Conservation (phyloP, 345 rosid genomes). For the Moricandia moricandioides region DNA sequence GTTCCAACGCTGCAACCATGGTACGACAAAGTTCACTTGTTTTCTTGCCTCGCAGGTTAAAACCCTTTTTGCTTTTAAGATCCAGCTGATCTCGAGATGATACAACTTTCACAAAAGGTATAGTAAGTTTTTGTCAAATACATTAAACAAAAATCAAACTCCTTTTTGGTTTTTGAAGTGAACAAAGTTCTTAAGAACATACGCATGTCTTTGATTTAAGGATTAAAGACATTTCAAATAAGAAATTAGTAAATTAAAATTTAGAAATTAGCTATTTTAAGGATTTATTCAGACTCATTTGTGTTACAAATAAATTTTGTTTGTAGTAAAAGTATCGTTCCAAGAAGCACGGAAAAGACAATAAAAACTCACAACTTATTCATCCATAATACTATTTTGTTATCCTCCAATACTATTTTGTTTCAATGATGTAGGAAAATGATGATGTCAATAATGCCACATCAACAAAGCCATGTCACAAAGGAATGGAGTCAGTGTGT, state of each 20-base stretch:
- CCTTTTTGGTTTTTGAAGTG: background rate
- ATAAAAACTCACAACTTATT: slow-evolving; percentile 24
- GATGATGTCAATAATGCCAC: too few species aligned
- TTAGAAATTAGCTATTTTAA: slow-evolving; percentile 19
- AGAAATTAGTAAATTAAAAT: slow-evolving; percentile 23
- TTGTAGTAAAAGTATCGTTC: slow-evolving; percentile 1
- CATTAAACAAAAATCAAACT: background rate
- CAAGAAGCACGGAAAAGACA: slow-evolving; percentile 17
- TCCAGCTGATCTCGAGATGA: slow-evolving; percentile 32
- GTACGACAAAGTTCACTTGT: slow-evolving; percentile 39
- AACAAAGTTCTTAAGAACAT: slow-evolving; percentile 12
- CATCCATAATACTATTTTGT: slow-evolving; percentile 5
- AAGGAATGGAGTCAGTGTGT: too few species aligned
- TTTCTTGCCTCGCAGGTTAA: slow-evolving; percentile 37
- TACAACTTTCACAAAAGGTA: background rate
- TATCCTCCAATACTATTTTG: background rate
- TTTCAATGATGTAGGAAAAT: too few species aligned
- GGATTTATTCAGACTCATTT: slow-evolving; percentile 2
- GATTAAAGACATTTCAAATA: slow-evolving; percentile 1
- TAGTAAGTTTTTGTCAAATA: background rate
- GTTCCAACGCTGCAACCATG: slow-evolving; percentile 68
- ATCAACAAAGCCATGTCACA: too few species aligned
- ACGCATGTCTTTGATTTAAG: slow-evolving; percentile 21
- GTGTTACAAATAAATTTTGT: slow-evolving; percentile 21
- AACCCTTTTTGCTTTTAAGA: slow-evolving; percentile 22